Evolutionary conservation across 169 alveolate genomes (phyloP).

Genomic region (Besnoitia besnoiti): DNA sequence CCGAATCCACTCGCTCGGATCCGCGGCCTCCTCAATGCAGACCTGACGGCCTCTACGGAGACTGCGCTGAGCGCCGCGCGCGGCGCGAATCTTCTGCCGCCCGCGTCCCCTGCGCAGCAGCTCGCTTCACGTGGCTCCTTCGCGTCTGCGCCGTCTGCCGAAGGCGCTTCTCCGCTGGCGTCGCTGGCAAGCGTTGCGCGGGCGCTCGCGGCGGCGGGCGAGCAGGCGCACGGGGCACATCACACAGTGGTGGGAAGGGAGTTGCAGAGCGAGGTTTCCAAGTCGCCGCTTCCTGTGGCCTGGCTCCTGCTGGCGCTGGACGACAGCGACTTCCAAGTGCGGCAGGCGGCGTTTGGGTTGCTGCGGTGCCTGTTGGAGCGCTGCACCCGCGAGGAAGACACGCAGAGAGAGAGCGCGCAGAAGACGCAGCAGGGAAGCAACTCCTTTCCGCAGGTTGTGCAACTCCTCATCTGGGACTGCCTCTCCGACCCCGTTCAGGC

Average conservation of each 20-base stretch:
- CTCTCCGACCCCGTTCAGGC: constrained; percentile 37
- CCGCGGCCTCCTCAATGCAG: constrained; percentile 27
- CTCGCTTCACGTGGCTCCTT: constrained; percentile 19
- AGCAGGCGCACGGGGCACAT: not conserved
- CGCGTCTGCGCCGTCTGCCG: constrained; percentile 20
- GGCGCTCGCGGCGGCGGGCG: constrained; percentile 42
- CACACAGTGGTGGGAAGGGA: constrained; percentile 21
- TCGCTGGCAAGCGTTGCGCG: not conserved
- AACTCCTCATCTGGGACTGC: constrained; percentile 49
- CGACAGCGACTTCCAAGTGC: constrained; percentile 39
- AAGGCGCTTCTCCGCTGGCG: constrained; percentile 11
- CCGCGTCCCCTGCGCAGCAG: not conserved
- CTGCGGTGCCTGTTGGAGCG: constrained; percentile 68
- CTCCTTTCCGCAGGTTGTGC: not conserved
- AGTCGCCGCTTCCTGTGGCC: constrained; percentile 46
- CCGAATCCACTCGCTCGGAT: constrained; percentile 41
- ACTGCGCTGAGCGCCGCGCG: not conserved
- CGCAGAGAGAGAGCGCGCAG: not conserved
- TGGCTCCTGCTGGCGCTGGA: constrained; percentile 52
- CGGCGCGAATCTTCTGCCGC: not conserved
- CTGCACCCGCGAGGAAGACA: not conserved
- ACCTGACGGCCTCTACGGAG: constrained; percentile 2
- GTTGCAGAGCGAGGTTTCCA: constrained; percentile 39
- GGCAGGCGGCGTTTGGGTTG: constrained; percentile 45
- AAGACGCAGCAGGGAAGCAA: not conserved